Evolutionary conservation across 306 rosid species (phyloP), one percentile per base, ranked within the genome.

Genomic region (Abrus precatorius): DNA sequence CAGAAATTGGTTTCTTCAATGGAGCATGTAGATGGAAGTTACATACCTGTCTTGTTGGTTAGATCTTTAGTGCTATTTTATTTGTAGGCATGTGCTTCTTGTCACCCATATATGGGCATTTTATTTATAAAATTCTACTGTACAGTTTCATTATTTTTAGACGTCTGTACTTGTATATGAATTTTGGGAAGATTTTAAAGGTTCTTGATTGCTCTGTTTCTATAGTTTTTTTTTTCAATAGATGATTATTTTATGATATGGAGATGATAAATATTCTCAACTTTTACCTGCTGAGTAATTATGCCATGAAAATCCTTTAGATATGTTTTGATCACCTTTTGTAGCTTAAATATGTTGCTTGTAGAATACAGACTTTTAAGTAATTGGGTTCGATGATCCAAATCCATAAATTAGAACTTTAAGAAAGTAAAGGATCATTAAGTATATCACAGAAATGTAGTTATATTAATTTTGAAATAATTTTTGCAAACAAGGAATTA

Each of bases 101-200:
- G 80, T 63, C 53, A 79, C 75, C 65, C 68, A 33, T 75, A 56
- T 61, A 9, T 69, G 69, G 45, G 32, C 70, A 55, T 71, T 79
- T 79, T 71, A 65, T 9, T 69, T 30, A 1, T 13, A 9, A 9
- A 57, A 65, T 53, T 60, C 63, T 56, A 53, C 49, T 72, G 85
- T 86, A 80, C 81, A 83, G 89, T 57, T 76, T 72, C 81, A 20
- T 69, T 61, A 75, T 57, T 43, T 80, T 29, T 72, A 72, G 72
- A 71, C 73, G 66, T 50, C 9, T 30, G 83, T 83, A 56, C 62
- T 52, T 86, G 84, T 80, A 76, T 75, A 71, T 80, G 85, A 83
- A 80, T 83, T 78, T 86, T 80, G 87, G 67, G 67, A 72, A 63
- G 62, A 80, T 71, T 76, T 49, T 65, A 79, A 34, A 44, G 65